Base-by-base conservation (phyloP, 495 filamentous ascomycete species). In the Xylaria acuta region DNA sequence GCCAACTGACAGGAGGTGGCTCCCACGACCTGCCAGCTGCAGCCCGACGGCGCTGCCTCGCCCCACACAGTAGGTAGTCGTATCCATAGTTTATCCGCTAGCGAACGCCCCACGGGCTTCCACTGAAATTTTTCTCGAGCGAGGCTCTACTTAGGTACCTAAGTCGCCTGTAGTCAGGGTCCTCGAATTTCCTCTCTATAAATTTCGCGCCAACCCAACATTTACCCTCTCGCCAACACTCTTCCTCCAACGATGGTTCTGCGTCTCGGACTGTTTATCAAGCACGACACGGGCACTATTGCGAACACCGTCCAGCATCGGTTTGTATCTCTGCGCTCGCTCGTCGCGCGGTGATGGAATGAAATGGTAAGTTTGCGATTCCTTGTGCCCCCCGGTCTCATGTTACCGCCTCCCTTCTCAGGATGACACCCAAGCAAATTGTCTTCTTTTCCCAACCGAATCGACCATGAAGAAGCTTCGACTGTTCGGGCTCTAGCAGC, bases 391-490 rank as follows among this genome's bases (percentile, higher is more conserved):
- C 40, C 64, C 73, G 51, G 59, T 56, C 51, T 62, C 40, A 74
- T 59, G 62, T 68, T 64, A 77, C 75, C 76, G 78, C 67, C 70
- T 40, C 47, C 43, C 71, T 63, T 85, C 83, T 86, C 81, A 92
- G 90, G 94, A 97, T 97, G 94, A 96, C 90, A 94, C 90, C 85
- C 74, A 74, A 71, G 71, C 60, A 81, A 87, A 85, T 90, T 87
- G 85, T 89, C 94, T 97, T 97, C 94, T 95, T 97, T 93, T 92
- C 90, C 90, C 87, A 90, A 84, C 92, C 86, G 92, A 97, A 86
- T 96, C 94, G 94, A 90, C 93, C 91, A 90, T 97, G 94, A 95
- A 86, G 90, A 93, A 93, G 84, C 86, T 74, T 84, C 84, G 82
- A 86, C 86, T 87, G 80, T 89, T 84, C 88, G 90, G 92, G 89